phyloP scores from a whole-genome alignment of 1,284 basidiomycete genomes.

The Tausonia pullulans region DNA sequence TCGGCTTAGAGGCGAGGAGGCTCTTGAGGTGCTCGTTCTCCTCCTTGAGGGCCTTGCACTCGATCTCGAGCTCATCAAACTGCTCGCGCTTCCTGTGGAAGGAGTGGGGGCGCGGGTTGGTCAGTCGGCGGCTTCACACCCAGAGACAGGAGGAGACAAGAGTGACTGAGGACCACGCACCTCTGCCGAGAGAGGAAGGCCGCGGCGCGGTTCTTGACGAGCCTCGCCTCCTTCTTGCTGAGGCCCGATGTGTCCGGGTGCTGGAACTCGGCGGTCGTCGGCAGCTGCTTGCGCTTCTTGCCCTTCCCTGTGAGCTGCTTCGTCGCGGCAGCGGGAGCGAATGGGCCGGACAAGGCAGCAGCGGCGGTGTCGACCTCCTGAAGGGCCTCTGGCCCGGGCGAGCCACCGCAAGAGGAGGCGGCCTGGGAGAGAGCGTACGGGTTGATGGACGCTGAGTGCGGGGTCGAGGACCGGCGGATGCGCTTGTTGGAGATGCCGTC shows the following conservation, averaged over 20 bases:
- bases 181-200: conserved; percentile 80
- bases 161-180: background rate
- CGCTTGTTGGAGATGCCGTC: background rate
- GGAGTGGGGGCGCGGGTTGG: too few species aligned
- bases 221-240: conserved; percentile 74
- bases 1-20: conserved; percentile 3
- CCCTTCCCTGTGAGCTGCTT: conserved; percentile 5
- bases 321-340: background rate
- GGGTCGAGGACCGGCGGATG: background rate
- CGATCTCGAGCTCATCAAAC: conserved; percentile 81
- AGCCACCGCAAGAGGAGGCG: background rate
- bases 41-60: conserved; percentile 32
- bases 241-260: conserved; percentile 78
- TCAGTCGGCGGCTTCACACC: too few species aligned
- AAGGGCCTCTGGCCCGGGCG: conserved; percentile 1
- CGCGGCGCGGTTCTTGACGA: conserved; percentile 83
- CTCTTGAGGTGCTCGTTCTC: conserved; percentile 9
- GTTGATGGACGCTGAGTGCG: background rate
- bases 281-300: conserved; percentile 15
- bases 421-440: conserved; percentile 7
- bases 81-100: conserved; percentile 61
- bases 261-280: conserved; percentile 64
- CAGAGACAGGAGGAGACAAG: background rate
- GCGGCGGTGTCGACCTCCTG: background rate
- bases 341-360: background rate